Percentiles rank a stretch among this genome's conserved stretches.
phyloP scores from a whole-genome alignment of 2,329 filamentous ascomycete genomes.

The Microcyclosporella mali region DNA sequence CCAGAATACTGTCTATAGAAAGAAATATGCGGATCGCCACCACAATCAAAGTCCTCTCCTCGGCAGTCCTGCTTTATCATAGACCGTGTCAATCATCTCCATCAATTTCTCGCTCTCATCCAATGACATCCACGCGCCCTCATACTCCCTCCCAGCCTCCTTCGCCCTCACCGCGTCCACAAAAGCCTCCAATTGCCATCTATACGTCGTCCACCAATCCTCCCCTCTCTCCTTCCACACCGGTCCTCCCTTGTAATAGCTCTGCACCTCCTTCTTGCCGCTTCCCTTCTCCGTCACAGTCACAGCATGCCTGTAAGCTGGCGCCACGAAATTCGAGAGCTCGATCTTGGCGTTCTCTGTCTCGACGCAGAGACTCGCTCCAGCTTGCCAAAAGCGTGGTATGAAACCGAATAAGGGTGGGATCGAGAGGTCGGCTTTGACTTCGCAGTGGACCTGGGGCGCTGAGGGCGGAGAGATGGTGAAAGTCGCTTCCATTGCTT shows the following conservation, averaged over 20 bases:
- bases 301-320: slow-evolving; percentile 8
- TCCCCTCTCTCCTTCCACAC: slow-evolving; percentile 17
- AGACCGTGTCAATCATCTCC: slow-evolving; percentile 32
- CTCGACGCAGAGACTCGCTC: slow-evolving; percentile 3
- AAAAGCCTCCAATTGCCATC: slow-evolving; percentile 34
- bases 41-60: slow-evolving; percentile 4
- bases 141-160: slow-evolving; percentile 17
- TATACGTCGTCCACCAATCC: slow-evolving; percentile 32
- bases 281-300: slow-evolving; percentile 10
- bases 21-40: too few species aligned
- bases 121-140: slow-evolving; percentile 23
- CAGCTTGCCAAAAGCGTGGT: slow-evolving; percentile 1
- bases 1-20: too few species aligned
- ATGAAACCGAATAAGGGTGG: slow-evolving; percentile 10
- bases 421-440: slow-evolving; percentile 1
- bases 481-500: slow-evolving; percentile 34
- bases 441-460: slow-evolving; percentile 4
- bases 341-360: slow-evolving; percentile 11
- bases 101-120: slow-evolving; percentile 34
- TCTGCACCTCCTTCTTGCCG: slow-evolving; percentile 6
- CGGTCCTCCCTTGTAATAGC: slow-evolving; percentile 7
- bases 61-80: slow-evolving; percentile 27
- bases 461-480: slow-evolving; percentile 15
- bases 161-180: slow-evolving; percentile 29
- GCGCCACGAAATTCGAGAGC: slow-evolving; percentile 6